These are phyloP conservation scores for Penicillium sp. DNA, from an alignment of 2,329 filamentous ascomycete species.

Conservation along the genomic window DNA sequence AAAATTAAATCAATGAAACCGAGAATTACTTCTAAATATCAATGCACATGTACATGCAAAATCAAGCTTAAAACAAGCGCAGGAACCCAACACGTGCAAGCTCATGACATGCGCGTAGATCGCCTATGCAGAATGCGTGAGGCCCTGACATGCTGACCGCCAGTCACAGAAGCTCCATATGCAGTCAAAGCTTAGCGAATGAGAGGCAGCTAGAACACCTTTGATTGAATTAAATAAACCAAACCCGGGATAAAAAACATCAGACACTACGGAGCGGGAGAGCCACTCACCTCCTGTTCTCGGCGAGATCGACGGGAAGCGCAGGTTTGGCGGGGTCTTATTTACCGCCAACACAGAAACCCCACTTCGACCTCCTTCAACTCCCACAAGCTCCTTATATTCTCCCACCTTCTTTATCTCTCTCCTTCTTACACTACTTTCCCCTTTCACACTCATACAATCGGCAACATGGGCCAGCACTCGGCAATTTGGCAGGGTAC, in stretches of 20 bases:
- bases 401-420: slow-evolving; percentile 6
- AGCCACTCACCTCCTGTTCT: not conserved
- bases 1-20: not conserved
- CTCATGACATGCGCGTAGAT: slow-evolving; percentile 5
- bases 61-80: not conserved
- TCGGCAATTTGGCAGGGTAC: slow-evolving; percentile 38
- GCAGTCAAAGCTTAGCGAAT: not conserved
- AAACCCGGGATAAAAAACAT: not conserved
- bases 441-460: slow-evolving; percentile 12
- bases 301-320: slow-evolving; percentile 14
- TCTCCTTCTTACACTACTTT: slow-evolving; percentile 1
- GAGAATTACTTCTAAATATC: not conserved
- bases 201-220: not conserved
- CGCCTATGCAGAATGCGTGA: not conserved
- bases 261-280: not conserved
- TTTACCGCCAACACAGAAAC: slow-evolving; percentile 22
- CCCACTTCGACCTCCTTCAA: slow-evolving; percentile 14
- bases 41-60: not conserved
- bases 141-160: not conserved
- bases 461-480: slow-evolving; percentile 31
- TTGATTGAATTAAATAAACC: not conserved
- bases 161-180: not conserved
- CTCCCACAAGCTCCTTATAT: slow-evolving; percentile 20
- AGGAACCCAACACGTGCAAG: slow-evolving; percentile 6
- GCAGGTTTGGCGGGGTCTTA: slow-evolving; percentile 15